These are phyloP conservation scores for Daldinia eschscholtzii DNA, from an alignment of 2,329 filamentous ascomycete species.

Conservation along the genomic window DNA sequence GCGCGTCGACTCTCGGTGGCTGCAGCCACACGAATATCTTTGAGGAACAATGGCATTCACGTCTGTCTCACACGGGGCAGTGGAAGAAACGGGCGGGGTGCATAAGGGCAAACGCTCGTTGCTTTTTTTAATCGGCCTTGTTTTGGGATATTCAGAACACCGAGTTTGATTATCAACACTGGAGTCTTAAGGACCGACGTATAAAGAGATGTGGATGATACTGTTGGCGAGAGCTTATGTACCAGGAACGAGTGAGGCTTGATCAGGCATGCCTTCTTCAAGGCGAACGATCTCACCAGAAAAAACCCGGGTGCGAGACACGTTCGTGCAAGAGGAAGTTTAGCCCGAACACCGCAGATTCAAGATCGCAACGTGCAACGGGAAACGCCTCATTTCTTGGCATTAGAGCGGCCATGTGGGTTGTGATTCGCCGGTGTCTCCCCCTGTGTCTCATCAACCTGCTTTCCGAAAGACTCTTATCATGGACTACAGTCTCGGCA, in stretches of 20 bases:
- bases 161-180: not conserved
- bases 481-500: conserved; percentile 28
- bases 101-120: conserved; percentile 21
- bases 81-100: conserved; percentile 2
- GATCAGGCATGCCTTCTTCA: conserved; percentile 16
- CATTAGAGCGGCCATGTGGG: conserved; percentile 20
- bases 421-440: conserved; percentile 33
- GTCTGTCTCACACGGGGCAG: conserved; percentile 25
- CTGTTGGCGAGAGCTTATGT: conserved; percentile 2
- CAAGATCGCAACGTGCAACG: conserved; percentile 32
- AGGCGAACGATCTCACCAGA: conserved; percentile 30
- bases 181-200: conserved; percentile 13
- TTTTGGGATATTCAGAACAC: conserved; percentile 20
- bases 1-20: conserved; percentile 11
- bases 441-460: conserved; percentile 38
- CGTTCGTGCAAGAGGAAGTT: conserved; percentile 31
- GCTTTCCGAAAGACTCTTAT: conserved; percentile 32
- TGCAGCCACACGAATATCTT: conserved; percentile 35
- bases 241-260: conserved; percentile 8
- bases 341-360: conserved; percentile 20
- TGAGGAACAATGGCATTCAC: conserved; percentile 17
- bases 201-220: conserved; percentile 3
- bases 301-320: conserved; percentile 32
- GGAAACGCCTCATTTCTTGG: conserved; percentile 39
- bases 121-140: conserved; percentile 13